These are phyloP conservation scores for Globisporangium canariense DNA, from an alignment of 352 stramenopile species.

Conservation along the genomic window DNA sequence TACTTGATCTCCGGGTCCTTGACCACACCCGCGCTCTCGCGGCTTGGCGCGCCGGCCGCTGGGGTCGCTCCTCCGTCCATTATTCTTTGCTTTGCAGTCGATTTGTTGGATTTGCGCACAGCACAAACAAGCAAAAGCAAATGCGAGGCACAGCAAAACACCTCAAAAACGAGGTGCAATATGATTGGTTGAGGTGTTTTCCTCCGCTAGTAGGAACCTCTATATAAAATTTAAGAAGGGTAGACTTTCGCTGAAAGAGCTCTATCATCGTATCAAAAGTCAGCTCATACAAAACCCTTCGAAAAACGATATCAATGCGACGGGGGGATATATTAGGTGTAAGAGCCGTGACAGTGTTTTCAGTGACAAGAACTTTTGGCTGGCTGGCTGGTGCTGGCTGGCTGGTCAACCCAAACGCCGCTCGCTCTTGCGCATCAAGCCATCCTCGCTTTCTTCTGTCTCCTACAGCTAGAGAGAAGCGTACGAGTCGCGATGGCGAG, in stretches of 20 bases:
- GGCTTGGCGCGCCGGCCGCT: conserved; percentile 47
- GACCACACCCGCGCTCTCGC: conserved; percentile 45
- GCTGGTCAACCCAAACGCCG: conserved; percentile 7
- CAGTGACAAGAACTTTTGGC: neutral
- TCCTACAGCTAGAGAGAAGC: neutral
- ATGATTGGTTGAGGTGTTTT: conserved; percentile 13
- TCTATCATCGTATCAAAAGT: too few species aligned
- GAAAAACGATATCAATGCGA: neutral
- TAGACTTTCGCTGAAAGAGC: neutral
- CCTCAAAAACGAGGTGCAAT: conserved; percentile 12
- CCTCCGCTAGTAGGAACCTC: neutral
- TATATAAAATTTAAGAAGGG: neutral
- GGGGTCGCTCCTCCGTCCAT: conserved; percentile 85
- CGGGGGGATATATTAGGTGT: neutral
- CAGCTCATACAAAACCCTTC: neutral
- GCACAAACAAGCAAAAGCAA: neutral
- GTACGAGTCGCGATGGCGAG: conserved; percentile 28
- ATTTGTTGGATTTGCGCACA: neutral
- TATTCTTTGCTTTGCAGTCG: conserved; percentile 8
- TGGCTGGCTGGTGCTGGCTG: conserved; percentile 28
- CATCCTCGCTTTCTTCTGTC: conserved; percentile 7
- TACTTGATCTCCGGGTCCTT: conserved; percentile 95
- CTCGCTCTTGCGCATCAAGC: conserved; percentile 5
- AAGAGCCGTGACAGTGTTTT: neutral
- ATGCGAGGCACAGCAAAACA: neutral